These are phyloP conservation scores for Falciphora oryzae DNA, from an alignment of 2,329 filamentous ascomycete genomes.

Conservation along the genomic window DNA sequence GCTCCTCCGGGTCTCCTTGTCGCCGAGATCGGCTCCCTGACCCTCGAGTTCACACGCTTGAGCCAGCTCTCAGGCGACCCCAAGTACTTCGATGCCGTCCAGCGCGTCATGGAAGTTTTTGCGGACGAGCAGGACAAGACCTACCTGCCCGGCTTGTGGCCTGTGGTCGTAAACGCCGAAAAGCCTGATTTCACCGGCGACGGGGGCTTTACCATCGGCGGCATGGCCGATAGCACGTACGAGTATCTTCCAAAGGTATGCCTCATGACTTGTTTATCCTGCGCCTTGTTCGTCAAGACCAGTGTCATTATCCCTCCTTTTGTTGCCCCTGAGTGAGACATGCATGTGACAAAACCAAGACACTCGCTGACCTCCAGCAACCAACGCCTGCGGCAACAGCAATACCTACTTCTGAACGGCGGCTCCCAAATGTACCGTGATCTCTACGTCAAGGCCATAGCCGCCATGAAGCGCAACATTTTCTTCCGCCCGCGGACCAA, in stretches of 20 bases:
- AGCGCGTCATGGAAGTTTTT: constrained; percentile 65
- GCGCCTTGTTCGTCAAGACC: constrained; percentile 31
- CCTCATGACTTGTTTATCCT: background rate
- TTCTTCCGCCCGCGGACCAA: constrained; percentile 15
- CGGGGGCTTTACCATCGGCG: constrained; percentile 37
- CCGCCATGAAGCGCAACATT: constrained; percentile 15
- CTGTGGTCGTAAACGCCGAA: constrained; percentile 56
- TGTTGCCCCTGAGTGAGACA: background rate
- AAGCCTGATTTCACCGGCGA: constrained; percentile 38
- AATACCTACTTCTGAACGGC: constrained; percentile 37
- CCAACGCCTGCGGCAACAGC: background rate
- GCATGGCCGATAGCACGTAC: constrained; percentile 45
- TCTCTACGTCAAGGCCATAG: constrained; percentile 58
- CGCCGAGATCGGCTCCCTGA: constrained; percentile 57
- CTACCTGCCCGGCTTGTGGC: constrained; percentile 67
- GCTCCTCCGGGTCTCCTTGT: constrained; percentile 32
- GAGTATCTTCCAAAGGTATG: constrained; percentile 52
- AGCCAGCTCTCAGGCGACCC: constrained; percentile 66
- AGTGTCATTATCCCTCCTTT: background rate
- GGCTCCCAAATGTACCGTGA: constrained; percentile 54
- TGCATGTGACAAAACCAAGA: background rate
- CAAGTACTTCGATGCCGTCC: constrained; percentile 72
- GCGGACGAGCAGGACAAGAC: constrained; percentile 60
- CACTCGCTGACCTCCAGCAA: no score
- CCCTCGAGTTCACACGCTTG: constrained; percentile 68